Evolutionary conservation across 2,329 filamentous ascomycete species (phyloP).

Genomic region (Beauveria caledonica): DNA sequence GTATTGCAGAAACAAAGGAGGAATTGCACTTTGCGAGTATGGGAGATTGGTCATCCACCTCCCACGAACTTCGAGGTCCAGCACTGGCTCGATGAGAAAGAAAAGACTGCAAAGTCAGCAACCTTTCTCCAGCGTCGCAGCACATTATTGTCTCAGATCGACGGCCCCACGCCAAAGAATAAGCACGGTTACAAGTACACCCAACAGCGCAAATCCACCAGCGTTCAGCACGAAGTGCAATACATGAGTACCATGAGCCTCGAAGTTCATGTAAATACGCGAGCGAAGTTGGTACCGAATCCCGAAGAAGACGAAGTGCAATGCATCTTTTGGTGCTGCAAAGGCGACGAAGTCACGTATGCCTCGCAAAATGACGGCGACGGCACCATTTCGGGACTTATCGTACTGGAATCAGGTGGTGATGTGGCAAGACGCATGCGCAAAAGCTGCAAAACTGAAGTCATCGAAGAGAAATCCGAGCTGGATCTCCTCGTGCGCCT

Average conservation of each 20-base stretch:
- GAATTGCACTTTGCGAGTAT: constrained; percentile 43
- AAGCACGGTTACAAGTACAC: constrained; percentile 80
- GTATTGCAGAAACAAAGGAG: constrained; percentile 8
- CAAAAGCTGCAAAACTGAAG: constrained; percentile 52
- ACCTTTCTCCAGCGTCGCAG: constrained; percentile 19
- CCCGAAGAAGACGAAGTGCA: constrained; percentile 84
- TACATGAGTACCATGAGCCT: constrained; percentile 97
- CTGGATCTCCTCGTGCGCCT: constrained; percentile 78
- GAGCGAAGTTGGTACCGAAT: constrained; percentile 73
- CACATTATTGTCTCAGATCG: constrained; percentile 68
- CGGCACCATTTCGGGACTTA: constrained; percentile 57
- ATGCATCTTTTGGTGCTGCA: constrained; percentile 84
- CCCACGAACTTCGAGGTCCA: constrained; percentile 64
- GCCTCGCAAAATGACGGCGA: constrained; percentile 27
- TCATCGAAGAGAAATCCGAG: constrained; percentile 70
- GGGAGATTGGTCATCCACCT: constrained; percentile 67
- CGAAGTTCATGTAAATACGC: constrained; percentile 84
- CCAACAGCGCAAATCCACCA: constrained; percentile 64
- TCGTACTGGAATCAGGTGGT: constrained; percentile 60
- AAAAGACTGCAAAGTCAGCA: constrained; percentile 12
- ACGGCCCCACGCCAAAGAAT: constrained; percentile 76
- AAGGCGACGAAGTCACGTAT: constrained; percentile 58
- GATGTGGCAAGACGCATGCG: constrained; percentile 52
- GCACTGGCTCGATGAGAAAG: constrained; percentile 2
- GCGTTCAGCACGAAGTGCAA: constrained; percentile 73